phyloP scores from a whole-genome alignment of 2,329 filamentous ascomycete genomes.

The Fusarium sp. region DNA sequence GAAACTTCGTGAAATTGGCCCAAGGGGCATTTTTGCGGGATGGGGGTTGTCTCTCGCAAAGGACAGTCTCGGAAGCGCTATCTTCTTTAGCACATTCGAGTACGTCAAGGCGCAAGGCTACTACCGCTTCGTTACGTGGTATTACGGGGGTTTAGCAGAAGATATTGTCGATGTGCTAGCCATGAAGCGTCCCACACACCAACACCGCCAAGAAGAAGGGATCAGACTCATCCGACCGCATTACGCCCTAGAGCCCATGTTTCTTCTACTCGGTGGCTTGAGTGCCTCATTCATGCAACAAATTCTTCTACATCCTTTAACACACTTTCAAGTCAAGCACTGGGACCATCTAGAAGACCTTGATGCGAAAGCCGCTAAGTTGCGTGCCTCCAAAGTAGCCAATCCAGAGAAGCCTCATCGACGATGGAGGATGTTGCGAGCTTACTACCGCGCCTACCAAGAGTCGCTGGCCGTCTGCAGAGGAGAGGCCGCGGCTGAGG shows the following conservation, averaged over 20 bases:
- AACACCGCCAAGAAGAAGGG: conserved; percentile 43
- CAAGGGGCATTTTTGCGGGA: conserved; percentile 79
- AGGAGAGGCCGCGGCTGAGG: conserved; percentile 67
- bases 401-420: conserved; percentile 52
- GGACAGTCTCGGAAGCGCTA: conserved; percentile 75
- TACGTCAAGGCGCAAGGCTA: conserved; percentile 79
- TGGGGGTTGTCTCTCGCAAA: conserved; percentile 77
- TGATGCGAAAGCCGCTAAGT: conserved; percentile 68
- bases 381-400: conserved; percentile 53
- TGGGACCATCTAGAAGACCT: conserved; percentile 79
- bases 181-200: conserved; percentile 56
- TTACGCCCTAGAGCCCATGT: conserved; percentile 79
- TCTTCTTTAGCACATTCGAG: conserved; percentile 83
- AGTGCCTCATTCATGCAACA: conserved; percentile 77
- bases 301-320: conserved; percentile 76
- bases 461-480: conserved; percentile 73
- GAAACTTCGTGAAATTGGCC: conserved; percentile 75
- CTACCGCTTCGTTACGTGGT: conserved; percentile 77
- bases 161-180: conserved; percentile 65
- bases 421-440: conserved; percentile 67
- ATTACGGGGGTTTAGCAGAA: conserved; percentile 71
- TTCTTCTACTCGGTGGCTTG: conserved; percentile 76
- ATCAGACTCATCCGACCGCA: conserved; percentile 74
- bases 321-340: conserved; percentile 77
- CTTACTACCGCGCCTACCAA: conserved; percentile 78